These are phyloP conservation scores for Diplodia intermedia DNA, from an alignment of 2,329 filamentous ascomycete genomes.

Conservation along the genomic window DNA sequence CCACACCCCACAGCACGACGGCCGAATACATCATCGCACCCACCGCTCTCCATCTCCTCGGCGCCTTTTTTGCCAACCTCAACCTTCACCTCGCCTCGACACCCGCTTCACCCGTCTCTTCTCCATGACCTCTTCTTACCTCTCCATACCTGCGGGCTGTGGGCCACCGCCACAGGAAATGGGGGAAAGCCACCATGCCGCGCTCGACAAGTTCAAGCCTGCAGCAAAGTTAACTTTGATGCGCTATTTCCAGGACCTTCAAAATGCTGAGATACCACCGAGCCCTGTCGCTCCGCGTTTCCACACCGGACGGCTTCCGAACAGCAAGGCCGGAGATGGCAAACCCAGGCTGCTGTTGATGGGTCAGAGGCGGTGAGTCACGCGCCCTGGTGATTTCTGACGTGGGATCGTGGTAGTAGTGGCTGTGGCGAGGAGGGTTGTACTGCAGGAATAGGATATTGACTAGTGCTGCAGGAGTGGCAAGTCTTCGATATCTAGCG, in stretches of 20 bases:
- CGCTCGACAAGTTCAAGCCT: constrained; percentile 46
- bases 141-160: constrained; percentile 38
- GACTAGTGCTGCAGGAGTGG: constrained; percentile 71
- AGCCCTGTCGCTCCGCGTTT: constrained; percentile 48
- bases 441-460: constrained; percentile 17
- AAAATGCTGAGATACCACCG: constrained; percentile 49
- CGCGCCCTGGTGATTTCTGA: constrained; percentile 21
- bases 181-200: constrained; percentile 37
- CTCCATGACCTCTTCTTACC: constrained; percentile 43
- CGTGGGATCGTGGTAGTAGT: constrained; percentile 10
- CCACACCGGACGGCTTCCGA: constrained; percentile 53
- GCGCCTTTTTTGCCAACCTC: constrained; percentile 16
- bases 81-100: constrained; percentile 41
- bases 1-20: constrained; percentile 22
- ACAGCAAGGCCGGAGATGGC: constrained; percentile 61
- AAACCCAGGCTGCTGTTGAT: constrained; percentile 91
- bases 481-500: constrained; percentile 97
- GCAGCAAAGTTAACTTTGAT: constrained; percentile 52
- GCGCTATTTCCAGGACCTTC: constrained; percentile 53
- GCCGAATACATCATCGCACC: constrained; percentile 29
- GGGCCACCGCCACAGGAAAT: constrained; percentile 36
- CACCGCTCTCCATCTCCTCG: constrained; percentile 2
- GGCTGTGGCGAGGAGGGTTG: constrained; percentile 16
- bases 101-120: constrained; percentile 39
- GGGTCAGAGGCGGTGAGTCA: constrained; percentile 85